Evolutionary conservation across 768 basidiomycete species (phyloP), one percentile per base, ranked within the genome.

Genomic region (Agrocybe pediades): DNA sequence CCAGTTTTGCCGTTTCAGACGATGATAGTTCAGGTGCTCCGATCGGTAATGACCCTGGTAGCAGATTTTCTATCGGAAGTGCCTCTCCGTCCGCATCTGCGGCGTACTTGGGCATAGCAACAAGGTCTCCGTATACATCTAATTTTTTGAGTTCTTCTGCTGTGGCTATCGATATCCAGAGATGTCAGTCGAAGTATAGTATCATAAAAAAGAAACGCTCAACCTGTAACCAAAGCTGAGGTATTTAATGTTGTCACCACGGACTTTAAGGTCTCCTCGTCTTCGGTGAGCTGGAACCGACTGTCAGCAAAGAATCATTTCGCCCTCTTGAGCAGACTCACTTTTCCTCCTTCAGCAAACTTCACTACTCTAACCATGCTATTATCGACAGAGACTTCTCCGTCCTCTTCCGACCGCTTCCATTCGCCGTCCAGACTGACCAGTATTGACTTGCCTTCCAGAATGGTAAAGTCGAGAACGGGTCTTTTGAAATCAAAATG

Each of bases 41-140:
- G 40, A 64, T 62, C 15, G 65, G 63, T 23, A 64, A 42, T 8
- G 53, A 29, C 16, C 33, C 33, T 5, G 33, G 53, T 17, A 19
- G 41, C 47, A 15, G 44, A 49, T 11, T 41, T 21, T 15, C 30
- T 13, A 3, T 44, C 49, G 11, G 40, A 13, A 36, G 41, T 16
- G 36, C 43, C 33, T 16, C 47, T 17, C 29, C 53, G 17, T 45
- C 24, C 15, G 29, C 45, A 17, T 61, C 57, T 25, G 52, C 49
- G 26, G 46, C 26, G 47, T 78, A 75, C 62, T 90, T 90, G 2
- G 88, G 88, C 54, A 90, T 70, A 19, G 78, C 73, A 0, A 72
- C 68, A 24, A 90, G 73, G 46, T 77, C 73, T 2, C 73, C 68
- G 61, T 92, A 92, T 2, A 90, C 69, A 47, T 88, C 84, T 1